Base-by-base conservation (phyloP, 108 stramenopile species). In the Parmales sp. region DNA sequence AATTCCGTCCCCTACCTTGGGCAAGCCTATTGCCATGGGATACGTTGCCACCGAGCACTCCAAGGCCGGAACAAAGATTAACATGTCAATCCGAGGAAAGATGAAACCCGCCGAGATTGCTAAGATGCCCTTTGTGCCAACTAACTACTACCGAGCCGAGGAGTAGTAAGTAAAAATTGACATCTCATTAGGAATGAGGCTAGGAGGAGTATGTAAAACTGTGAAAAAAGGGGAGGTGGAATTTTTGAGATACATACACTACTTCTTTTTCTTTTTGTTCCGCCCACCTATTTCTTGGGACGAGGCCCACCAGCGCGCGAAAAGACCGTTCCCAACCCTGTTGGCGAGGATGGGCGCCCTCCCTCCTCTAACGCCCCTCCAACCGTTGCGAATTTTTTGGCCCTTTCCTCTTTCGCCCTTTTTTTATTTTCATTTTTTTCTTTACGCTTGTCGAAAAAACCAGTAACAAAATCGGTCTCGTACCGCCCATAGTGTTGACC, bases 11-110 rank as follows among this genome's bases (percentile, higher is more conserved):
- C 96, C 98, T 6, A 84, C 81, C 69, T 86, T 98, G 46, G 90
- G 90, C 68, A 79, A 69, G 25, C 95, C 98, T n/a, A 90, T 99
- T 72, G 95, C 96, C 60, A 99, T 99, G 98, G 98, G 97, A 66
- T 99, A 97, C 72, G 93, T 99, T 43, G 85, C 80, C 29, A 90
- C 87, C 9, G 75, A 72, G 0, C 67, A 68, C 64, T 60, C 81
- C 51, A 96, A 95, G 76, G 75, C 69, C 36, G 95, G 88, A 34
- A 97, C 96, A 4, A 82, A 88, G 22, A 75, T 99, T 22, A 80
- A 70, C 63, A 29, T 97, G 20, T 87, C 88, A 70, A 90, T 97
- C 64, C 89, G 96, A 45, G 85, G 85, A 69, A 97, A 96, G 77
- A 82, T 95, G 89, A 80, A 86, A 72, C 77, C 72, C 22, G 93